phyloP scores from a whole-genome alignment of 2,329 filamentous ascomycete genomes.

The Harringtonia aguacate region DNA sequence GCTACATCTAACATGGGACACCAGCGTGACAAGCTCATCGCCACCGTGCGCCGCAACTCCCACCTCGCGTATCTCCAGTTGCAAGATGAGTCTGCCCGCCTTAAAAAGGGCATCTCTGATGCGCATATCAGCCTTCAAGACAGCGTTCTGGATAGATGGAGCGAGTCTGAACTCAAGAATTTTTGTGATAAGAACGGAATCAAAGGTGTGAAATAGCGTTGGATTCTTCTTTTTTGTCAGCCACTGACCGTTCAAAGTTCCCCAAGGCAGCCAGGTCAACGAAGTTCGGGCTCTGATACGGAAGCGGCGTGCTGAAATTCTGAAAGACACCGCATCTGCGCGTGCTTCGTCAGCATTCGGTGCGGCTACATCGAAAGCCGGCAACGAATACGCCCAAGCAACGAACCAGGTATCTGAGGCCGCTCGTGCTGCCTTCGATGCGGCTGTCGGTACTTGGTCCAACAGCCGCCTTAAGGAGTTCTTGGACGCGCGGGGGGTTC shows the following conservation, averaged over 20 bases:
- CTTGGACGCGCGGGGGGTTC: slow-evolving; percentile 65
- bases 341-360: slow-evolving; percentile 52
- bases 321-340: slow-evolving; percentile 51
- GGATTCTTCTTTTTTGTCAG: not conserved
- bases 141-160: slow-evolving; percentile 80
- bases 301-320: slow-evolving; percentile 67
- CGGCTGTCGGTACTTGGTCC: slow-evolving; percentile 54
- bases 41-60: slow-evolving; percentile 82
- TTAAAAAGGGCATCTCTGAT: slow-evolving; percentile 53
- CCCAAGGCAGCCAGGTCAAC: slow-evolving; percentile 83
- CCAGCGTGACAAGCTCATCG: slow-evolving; percentile 78
- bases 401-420: slow-evolving; percentile 57
- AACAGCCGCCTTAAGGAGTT: slow-evolving; percentile 69
- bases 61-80: slow-evolving; percentile 63
- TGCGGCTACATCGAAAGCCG: slow-evolving; percentile 63
- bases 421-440: slow-evolving; percentile 56
- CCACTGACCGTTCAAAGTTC: slow-evolving; percentile 41
- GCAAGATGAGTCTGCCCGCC: slow-evolving; percentile 49
- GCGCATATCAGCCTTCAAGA: slow-evolving; percentile 71
- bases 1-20: rapidly evolving
- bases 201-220: slow-evolving; percentile 21
- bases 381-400: slow-evolving; percentile 66
- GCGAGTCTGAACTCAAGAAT: slow-evolving; percentile 78
- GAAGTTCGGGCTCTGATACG: slow-evolving; percentile 84
- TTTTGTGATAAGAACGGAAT: slow-evolving; percentile 89